phyloP scores from a whole-genome alignment of 768 basidiomycete genomes.

The Auricularia cornea region DNA sequence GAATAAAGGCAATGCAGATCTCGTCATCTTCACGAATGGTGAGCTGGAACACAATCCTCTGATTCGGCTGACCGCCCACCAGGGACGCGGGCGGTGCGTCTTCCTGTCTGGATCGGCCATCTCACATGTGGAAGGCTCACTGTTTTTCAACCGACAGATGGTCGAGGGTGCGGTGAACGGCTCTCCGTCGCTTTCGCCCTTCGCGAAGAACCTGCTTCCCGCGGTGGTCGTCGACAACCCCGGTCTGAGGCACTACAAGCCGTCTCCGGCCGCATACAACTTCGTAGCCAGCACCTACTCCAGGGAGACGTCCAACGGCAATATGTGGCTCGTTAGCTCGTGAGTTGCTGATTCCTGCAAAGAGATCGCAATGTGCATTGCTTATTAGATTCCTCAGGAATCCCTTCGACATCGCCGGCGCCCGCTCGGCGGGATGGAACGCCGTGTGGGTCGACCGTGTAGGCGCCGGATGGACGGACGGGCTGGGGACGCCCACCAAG shows the following conservation, averaged over 20 bases:
- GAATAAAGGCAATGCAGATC: neutral
- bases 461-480: conserved; percentile 19
- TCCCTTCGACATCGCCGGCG: conserved; percentile 25
- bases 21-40: conserved; percentile 24
- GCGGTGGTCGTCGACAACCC: conserved; percentile 12
- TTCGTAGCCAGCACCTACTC: conserved; percentile 12
- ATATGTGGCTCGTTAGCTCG: conserved; percentile 26
- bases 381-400: no score
- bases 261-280: conserved; percentile 17
- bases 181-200: neutral
- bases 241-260: conserved; percentile 18
- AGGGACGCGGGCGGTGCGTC: neutral
- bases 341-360: no score
- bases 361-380: neutral
- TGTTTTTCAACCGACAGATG: conserved; percentile 13
- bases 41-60: neutral
- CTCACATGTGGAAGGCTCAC: no score
- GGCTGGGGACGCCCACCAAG: conserved; percentile 3
- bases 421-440: conserved; percentile 16
- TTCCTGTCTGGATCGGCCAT: no score
- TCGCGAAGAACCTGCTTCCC: neutral
- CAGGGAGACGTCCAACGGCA: conserved; percentile 8
- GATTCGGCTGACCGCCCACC: no score
- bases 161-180: conserved; percentile 14
- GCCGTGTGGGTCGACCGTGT: conserved; percentile 23